Evolutionary conservation across 306 rosid genomes (phyloP).

Genomic region (Lagenaria siceraria): DNA sequence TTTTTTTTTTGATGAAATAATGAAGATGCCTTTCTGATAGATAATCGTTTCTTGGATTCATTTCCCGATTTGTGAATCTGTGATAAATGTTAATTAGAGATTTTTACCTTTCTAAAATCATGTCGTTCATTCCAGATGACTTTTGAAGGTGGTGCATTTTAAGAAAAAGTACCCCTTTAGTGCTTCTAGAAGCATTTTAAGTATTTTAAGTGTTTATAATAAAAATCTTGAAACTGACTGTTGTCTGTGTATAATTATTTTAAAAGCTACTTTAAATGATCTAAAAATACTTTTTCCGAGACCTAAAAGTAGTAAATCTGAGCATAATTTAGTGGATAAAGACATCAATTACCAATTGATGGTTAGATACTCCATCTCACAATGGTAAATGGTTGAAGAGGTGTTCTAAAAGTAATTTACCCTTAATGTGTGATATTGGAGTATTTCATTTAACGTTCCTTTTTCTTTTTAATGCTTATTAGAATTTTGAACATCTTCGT

Average conservation of each 20-base stretch:
- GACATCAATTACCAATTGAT: no score
- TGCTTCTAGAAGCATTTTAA: background rate
- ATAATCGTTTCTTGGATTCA: background rate
- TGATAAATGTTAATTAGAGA: background rate
- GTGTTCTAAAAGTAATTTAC: background rate
- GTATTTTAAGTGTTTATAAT: background rate
- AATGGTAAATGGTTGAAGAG: no score
- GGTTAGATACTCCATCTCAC: no score
- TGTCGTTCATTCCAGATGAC: background rate
- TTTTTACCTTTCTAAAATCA: background rate
- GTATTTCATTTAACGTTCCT: background rate
- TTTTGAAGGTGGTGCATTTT: background rate
- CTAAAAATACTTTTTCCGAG: background rate
- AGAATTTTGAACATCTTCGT: background rate
- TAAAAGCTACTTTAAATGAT: background rate
- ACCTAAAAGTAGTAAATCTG: no score
- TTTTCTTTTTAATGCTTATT: background rate
- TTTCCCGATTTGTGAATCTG: no score
- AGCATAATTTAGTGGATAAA: no score
- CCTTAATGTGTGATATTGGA: background rate
- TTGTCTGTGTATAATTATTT: background rate
- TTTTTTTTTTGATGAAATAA: no score
- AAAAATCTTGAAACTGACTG: background rate
- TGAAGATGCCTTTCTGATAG: background rate
- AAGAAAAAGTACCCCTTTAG: background rate